Base-by-base conservation (phyloP, 169 alveolate genomes). In the Eimeria falciformis region DNA sequence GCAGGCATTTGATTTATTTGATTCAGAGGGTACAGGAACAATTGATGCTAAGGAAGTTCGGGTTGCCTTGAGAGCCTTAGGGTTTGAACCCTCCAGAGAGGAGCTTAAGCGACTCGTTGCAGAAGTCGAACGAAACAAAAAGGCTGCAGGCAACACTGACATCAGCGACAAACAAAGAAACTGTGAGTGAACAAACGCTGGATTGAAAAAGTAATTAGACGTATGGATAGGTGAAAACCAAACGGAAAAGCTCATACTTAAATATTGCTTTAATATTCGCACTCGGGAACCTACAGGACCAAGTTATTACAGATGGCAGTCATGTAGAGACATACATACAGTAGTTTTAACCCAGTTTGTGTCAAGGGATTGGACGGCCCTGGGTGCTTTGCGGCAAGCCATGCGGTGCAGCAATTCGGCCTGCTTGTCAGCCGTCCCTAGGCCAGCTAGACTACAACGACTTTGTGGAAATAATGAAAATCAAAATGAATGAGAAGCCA, bases 31-130 rank as follows among this genome's bases (percentile, higher is more conserved):
- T 23, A 71, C 93, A 87, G 98, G 97, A 14, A 96, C 96, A 82
- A 98, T 98, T 58, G 99, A 98, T 90, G 97, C 98, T 53, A 97
- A 97, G 95, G 99, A 99, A 94, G 95, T 99, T 62, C 98, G 98
- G 94, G 99, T 98, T 29, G 99, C 99, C 43, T 97, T 99, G 99
- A 94, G 99, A 75, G 99, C 99, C 21, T 96, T 99, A 12, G 99
- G 99, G 17, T 99, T 98, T 91, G 99, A 99, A 90, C 99, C 99
- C 33, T 97, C 97, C 83, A 98, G 98, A 90, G 99, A 98, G 83
- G 99, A 98, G 93, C 91, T 95, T 45, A 94, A 95, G 90, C 89
- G 91, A 89, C 93, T 95, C 90, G 87, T 95, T 37, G 68, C 94
- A 25, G 96, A 95, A 43, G 94, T 95, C 73, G 96, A 95, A 17